These are phyloP conservation scores for Ceratocystis papillata DNA, from an alignment of 2,329 filamentous ascomycete genomes.

Conservation along the genomic window DNA sequence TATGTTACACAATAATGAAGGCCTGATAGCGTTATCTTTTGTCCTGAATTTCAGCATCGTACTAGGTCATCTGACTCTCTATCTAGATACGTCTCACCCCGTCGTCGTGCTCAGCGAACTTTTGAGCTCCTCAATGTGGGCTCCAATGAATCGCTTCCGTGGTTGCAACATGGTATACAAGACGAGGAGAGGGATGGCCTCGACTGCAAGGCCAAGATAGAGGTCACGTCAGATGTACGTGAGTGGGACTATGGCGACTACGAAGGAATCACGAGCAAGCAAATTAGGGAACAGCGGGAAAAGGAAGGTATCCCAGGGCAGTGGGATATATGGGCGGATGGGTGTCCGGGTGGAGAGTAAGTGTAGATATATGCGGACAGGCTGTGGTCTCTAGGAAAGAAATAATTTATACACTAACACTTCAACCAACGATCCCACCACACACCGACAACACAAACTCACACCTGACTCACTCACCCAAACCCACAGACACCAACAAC, in stretches of 20 bases:
- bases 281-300: conserved; percentile 52
- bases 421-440: too few relatives aligned
- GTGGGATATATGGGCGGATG: conserved; percentile 88
- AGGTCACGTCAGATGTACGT: conserved; percentile 60
- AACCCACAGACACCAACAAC: too few relatives aligned
- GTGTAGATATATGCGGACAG: conserved; percentile 29
- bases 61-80: background rate
- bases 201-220: conserved; percentile 48
- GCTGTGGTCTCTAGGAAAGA: too few relatives aligned
- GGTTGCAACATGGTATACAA: conserved; percentile 43
- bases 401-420: background rate
- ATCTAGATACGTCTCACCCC: conserved; percentile 69
- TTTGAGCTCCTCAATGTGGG: conserved; percentile 76
- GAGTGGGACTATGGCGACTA: conserved; percentile 88
- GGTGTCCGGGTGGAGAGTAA: conserved; percentile 74
- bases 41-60: background rate
- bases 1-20: too few relatives aligned
- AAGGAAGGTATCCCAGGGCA: conserved; percentile 45
- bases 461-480: too few relatives aligned
- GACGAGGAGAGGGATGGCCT: conserved; percentile 32
- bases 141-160: conserved; percentile 58
- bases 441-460: too few relatives aligned
- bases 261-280: conserved; percentile 62
- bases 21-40: too few relatives aligned
- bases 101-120: conserved; percentile 74